Evolutionary conservation across 768 basidiomycete genomes (phyloP).

Genomic region (Tylopilus rubrobrunneus): DNA sequence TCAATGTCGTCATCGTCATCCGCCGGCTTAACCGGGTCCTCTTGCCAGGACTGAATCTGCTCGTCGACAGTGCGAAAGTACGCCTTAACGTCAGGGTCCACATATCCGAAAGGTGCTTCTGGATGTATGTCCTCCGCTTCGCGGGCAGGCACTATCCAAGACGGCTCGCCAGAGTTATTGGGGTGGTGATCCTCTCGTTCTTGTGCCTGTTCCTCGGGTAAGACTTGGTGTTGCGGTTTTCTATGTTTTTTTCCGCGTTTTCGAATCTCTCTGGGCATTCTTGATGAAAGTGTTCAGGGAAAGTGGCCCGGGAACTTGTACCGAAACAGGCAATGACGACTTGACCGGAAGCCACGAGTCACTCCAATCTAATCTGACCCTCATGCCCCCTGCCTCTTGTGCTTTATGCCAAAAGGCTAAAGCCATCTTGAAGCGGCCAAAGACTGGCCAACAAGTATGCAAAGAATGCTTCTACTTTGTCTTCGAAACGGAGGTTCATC

Average conservation of each 20-base stretch:
- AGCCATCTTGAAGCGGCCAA: conserved; percentile 91
- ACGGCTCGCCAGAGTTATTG: conserved; percentile 43
- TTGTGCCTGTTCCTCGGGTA: not conserved
- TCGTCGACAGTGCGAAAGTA: conserved; percentile 89
- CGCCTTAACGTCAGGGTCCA: conserved; percentile 87
- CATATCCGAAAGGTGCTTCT: conserved; percentile 86
- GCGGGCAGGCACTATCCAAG: conserved; percentile 61
- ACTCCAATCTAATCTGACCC: not conserved
- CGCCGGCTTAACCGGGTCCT: conserved; percentile 37
- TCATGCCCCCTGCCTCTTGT: conserved; percentile 81
- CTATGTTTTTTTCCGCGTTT: conserved; percentile 78
- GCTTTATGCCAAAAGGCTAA: conserved; percentile 69
- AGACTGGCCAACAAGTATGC: conserved; percentile 97
- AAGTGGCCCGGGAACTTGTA: too few relatives aligned
- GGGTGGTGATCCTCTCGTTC: conserved; percentile 1
- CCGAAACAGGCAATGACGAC: conserved; percentile 9
- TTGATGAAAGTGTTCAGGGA: not conserved
- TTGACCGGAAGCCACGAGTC: not conserved
- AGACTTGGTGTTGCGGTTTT: conserved; percentile 35
- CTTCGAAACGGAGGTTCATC: conserved; percentile 97
- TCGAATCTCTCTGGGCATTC: conserved; percentile 71
- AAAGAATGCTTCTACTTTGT: conserved; percentile 94
- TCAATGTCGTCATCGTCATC: conserved; percentile 48
- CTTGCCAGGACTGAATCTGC: conserved; percentile 85
- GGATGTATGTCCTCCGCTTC: conserved; percentile 40